These are phyloP conservation scores for Trifolium pratense DNA, from an alignment of 306 rosid genomes.

Conservation along the genomic window DNA sequence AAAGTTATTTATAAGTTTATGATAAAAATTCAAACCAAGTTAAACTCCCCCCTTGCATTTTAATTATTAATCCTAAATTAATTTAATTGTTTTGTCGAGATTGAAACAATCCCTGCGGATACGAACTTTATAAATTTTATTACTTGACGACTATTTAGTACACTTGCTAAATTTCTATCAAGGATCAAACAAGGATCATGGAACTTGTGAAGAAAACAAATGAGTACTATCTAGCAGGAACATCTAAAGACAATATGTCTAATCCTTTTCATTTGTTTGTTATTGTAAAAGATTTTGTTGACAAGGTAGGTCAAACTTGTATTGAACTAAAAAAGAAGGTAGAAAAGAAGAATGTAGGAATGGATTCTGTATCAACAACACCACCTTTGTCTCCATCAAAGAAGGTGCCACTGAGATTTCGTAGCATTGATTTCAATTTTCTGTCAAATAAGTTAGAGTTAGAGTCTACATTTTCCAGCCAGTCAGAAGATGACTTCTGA, in stretches of 20 bases:
- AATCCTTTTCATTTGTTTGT: slow-evolving; percentile 66
- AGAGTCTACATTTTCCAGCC: slow-evolving; percentile 51
- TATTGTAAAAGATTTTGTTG: slow-evolving; percentile 68
- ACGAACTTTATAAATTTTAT: too few relatives aligned
- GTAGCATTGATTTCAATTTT: slow-evolving; percentile 56
- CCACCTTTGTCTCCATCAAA: slow-evolving; percentile 65
- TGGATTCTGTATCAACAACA: slow-evolving; percentile 32
- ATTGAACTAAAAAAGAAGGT: slow-evolving; percentile 50
- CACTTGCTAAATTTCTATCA: too few relatives aligned
- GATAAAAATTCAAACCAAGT: too few relatives aligned
- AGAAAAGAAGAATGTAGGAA: slow-evolving; percentile 53
- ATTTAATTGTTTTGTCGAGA: too few relatives aligned
- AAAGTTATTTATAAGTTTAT: too few relatives aligned
- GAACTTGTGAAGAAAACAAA: slow-evolving; percentile 72
- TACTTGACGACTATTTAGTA: too few relatives aligned
- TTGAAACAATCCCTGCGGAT: too few relatives aligned
- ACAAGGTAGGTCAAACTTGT: slow-evolving; percentile 67
- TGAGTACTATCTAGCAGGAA: slow-evolving; percentile 69
- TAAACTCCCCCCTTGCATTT: too few relatives aligned
- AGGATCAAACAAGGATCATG: slow-evolving; percentile 61
- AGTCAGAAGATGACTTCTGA: slow-evolving; percentile 68
- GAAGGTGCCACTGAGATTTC: slow-evolving; percentile 43
- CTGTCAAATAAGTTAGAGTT: slow-evolving; percentile 45
- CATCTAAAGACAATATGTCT: slow-evolving; percentile 47
- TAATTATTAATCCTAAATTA: too few relatives aligned